Evolutionary conservation across 192 early-diverging fungal genomes (phyloP).

Genomic region (Fimicolochytrium jonesii): DNA sequence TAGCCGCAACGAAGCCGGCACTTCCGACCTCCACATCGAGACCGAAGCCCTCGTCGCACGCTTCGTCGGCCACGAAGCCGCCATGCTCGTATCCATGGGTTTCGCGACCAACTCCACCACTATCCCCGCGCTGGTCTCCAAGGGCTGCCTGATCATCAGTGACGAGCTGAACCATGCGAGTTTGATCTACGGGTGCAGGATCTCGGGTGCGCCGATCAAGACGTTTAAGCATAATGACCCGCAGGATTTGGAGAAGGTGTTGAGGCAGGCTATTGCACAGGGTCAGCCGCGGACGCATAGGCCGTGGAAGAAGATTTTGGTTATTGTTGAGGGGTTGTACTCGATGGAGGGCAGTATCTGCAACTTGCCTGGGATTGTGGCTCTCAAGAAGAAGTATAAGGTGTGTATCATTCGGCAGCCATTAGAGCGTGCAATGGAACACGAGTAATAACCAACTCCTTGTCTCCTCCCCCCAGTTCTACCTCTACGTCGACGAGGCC

Average conservation of each 20-base stretch:
- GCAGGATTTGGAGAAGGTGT: conserved; percentile 69
- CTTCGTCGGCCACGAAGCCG: conserved; percentile 83
- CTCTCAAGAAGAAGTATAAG: conserved; percentile 85
- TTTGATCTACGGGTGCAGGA: conserved; percentile 87
- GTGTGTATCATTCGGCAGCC: conserved; percentile 33
- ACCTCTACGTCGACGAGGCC: conserved; percentile 95
- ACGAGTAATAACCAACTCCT: neutral
- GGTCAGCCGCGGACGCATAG: conserved; percentile 97
- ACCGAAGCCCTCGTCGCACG: conserved; percentile 82
- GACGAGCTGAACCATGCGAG: conserved; percentile 97
- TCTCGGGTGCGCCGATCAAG: conserved; percentile 84
- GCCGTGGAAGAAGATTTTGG: conserved; percentile 98
- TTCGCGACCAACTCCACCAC: conserved; percentile 96
- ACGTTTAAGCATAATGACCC: conserved; percentile 95
- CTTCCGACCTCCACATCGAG: conserved; percentile 63
- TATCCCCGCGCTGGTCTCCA: conserved; percentile 77
- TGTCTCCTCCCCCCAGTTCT: conserved; percentile 60
- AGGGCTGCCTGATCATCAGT: conserved; percentile 87
- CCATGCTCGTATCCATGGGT: conserved; percentile 91
- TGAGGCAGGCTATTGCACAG: conserved; percentile 84
- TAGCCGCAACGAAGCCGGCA: conserved; percentile 60
- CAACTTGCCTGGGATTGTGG: conserved; percentile 82
- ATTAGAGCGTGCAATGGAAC: neutral
- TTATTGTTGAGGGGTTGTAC: conserved; percentile 94
- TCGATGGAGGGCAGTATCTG: conserved; percentile 97